A percentile compares a stretch with the other conserved stretches of the same genome.
These are phyloP conservation scores for Furcasterigmium sp. DNA, from an alignment of 2,329 filamentous ascomycete species.

Conservation along the genomic window DNA sequence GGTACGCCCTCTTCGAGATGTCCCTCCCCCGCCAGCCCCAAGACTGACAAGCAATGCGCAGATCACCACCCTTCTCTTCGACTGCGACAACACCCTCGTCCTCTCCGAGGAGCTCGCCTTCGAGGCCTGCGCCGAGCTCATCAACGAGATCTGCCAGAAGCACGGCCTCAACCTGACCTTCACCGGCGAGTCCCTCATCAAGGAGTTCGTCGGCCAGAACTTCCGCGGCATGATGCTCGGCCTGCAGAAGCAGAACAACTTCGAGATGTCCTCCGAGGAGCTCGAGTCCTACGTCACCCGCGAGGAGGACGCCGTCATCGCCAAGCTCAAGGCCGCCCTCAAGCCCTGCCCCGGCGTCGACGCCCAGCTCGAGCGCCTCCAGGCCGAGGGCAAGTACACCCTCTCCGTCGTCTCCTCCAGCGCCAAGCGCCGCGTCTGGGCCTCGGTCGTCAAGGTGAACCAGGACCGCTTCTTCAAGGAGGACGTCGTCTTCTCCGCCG, in stretches of 20 bases:
- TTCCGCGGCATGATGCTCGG: conserved; percentile 86
- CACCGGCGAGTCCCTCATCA: conserved; percentile 72
- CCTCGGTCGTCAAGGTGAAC: conserved; percentile 72
- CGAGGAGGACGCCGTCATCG: conserved; percentile 81
- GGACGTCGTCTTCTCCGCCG: conserved; percentile 75
- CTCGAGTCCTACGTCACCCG: conserved; percentile 67
- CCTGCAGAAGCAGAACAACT: conserved; percentile 71
- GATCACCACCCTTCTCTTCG: conserved; percentile 70
- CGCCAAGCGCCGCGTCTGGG: conserved; percentile 71
- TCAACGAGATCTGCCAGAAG: conserved; percentile 76
- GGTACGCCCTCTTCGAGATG: conserved; percentile 15
- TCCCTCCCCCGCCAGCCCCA: background rate
- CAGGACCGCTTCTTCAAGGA: conserved; percentile 76
- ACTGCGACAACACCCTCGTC: conserved; percentile 88
- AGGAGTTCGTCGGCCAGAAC: conserved; percentile 88
- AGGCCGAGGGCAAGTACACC: conserved; percentile 56
- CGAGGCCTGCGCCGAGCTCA: conserved; percentile 82
- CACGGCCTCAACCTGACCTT: conserved; percentile 62
- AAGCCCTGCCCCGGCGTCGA: conserved; percentile 65
- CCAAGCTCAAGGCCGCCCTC: conserved; percentile 66
- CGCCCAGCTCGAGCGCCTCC: conserved; percentile 61
- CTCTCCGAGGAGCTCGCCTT: conserved; percentile 88
- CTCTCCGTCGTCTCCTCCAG: conserved; percentile 79
- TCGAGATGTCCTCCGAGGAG: conserved; percentile 63
- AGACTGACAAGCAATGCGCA: conserved; percentile 19